A percentile compares a stretch with the other conserved stretches of the same genome.
Conservation (phyloP, 1,139 yeast genomes). For the Saccharomyces hybrid region DNA sequence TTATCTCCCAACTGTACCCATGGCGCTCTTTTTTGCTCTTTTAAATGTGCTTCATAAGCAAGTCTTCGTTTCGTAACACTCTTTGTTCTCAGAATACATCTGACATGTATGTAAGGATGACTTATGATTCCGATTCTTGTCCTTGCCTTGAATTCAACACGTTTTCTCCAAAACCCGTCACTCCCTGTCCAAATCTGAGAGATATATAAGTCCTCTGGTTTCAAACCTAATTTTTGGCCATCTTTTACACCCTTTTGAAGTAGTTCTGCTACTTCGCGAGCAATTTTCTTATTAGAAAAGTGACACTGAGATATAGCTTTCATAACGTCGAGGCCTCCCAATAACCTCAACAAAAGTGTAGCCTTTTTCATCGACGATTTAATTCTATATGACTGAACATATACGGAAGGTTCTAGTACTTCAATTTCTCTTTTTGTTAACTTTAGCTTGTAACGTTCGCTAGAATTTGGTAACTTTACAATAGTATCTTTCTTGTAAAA, state of each 20-base stretch:
- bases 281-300: constrained; percentile 72
- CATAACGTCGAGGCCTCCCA: constrained; percentile 57
- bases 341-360: constrained; percentile 67
- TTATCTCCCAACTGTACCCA: constrained; percentile 37
- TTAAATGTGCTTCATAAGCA: constrained; percentile 48
- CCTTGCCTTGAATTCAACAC: constrained; percentile 83
- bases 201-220: constrained; percentile 58
- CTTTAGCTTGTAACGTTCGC: constrained; percentile 46
- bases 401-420: constrained; percentile 77
- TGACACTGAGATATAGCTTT: constrained; percentile 90
- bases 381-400: constrained; percentile 66
- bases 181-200: constrained; percentile 88
- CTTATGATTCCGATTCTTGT: constrained; percentile 77
- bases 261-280: constrained; percentile 71
- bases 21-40: constrained; percentile 41
- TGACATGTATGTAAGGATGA: constrained; percentile 73
- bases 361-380: constrained; percentile 86
- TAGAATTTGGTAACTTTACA: constrained; percentile 40
- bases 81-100: constrained; percentile 62
- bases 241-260: constrained; percentile 66
- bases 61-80: constrained; percentile 51
- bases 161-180: constrained; percentile 66
- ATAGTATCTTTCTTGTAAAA: constrained; percentile 60
- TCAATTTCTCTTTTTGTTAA: constrained; percentile 62
- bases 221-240: constrained; percentile 51